These are phyloP conservation scores for Eimeria zaria DNA, from an alignment of 169 alveolate genomes.

Conservation along the genomic window DNA sequence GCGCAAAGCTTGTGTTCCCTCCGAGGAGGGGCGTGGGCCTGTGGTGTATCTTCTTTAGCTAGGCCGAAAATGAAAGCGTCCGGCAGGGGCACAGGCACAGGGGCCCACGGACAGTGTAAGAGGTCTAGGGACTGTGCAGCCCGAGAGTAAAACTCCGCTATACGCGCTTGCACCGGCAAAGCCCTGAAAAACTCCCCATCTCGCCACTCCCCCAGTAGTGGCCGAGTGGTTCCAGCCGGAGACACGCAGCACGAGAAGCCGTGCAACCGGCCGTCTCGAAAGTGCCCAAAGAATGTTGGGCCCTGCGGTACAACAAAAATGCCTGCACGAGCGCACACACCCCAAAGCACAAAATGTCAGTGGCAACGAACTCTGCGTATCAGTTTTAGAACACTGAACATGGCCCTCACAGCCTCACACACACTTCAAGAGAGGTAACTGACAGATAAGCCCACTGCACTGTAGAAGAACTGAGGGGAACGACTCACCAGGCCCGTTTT, in stretches of 20 bases:
- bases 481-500: slow-evolving; percentile 78
- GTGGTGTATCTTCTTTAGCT: slow-evolving; percentile 14
- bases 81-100: slow-evolving; percentile 59
- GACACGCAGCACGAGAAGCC: slow-evolving; percentile 74
- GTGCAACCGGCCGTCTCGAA: slow-evolving; percentile 68
- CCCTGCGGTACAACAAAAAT: slow-evolving; percentile 69
- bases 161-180: slow-evolving; percentile 51
- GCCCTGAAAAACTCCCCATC: slow-evolving; percentile 70
- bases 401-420: background rate
- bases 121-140: slow-evolving; percentile 66
- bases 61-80: slow-evolving; percentile 36
- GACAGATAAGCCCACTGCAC: background rate
- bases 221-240: slow-evolving; percentile 14
- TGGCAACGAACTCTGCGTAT: background rate
- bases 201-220: slow-evolving; percentile 67
- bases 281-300: slow-evolving; percentile 53
- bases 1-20: slow-evolving; percentile 7
- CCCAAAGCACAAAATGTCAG: background rate
- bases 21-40: background rate
- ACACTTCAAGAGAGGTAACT: background rate
- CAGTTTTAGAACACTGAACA: background rate
- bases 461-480: background rate
- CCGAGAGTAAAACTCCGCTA: slow-evolving; percentile 38
- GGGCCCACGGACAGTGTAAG: slow-evolving; percentile 39
- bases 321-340: slow-evolving; percentile 22